Evolutionary conservation across 176 grass and related monocot species (phyloP), one percentile per base, ranked within the genome.

Genomic region (Musa itinerans): DNA sequence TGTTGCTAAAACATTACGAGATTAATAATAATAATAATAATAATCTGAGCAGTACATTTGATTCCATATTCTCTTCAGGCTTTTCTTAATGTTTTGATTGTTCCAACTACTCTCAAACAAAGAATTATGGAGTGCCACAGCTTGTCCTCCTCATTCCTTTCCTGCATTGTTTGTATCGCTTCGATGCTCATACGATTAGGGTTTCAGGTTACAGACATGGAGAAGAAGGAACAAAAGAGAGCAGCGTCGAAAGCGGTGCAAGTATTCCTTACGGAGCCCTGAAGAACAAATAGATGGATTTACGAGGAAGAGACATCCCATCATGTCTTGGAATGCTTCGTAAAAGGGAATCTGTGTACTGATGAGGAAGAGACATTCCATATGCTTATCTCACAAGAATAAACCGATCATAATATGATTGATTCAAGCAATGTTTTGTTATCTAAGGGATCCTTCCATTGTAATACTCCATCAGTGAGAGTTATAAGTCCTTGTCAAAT

Each of bases 311-410:
- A 27, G 26, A 27, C 26, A 27, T 27, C 26, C 26, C 26, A 27
- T 2, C 26, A 27, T 27, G 26, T 27, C 26, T 27, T 27, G 26
- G 26, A 27, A 27, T 27, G 26, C 72, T 87, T 76, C 79, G 72
- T 76, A 72, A 81, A 79, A 83, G 63, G 80, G 85, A 87, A 83
- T 87, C 85, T 72, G 78, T 24, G 72, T 80, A 71, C 76, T 76
- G 56, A 24, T 83, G 65, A 16, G 22, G 9, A 63, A 66, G 71
- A 76, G 70, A 70, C 63, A 17, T 43, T 69, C 15, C 79, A 83
- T 83, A 34, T 34, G 34, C 65, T 29, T 83, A 69, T 55, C 54
- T 76, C 76, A 80, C 76, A 79, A 82, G 79, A 53, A 75, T 65
- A 55, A 49, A 72, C 70, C 83, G 8, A 25, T 17, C 53, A 7